Evolutionary conservation across 1,284 basidiomycete genomes (phyloP), one percentile per base, ranked within the genome.

Genomic region (Cutaneotrichosporon mucoides): DNA sequence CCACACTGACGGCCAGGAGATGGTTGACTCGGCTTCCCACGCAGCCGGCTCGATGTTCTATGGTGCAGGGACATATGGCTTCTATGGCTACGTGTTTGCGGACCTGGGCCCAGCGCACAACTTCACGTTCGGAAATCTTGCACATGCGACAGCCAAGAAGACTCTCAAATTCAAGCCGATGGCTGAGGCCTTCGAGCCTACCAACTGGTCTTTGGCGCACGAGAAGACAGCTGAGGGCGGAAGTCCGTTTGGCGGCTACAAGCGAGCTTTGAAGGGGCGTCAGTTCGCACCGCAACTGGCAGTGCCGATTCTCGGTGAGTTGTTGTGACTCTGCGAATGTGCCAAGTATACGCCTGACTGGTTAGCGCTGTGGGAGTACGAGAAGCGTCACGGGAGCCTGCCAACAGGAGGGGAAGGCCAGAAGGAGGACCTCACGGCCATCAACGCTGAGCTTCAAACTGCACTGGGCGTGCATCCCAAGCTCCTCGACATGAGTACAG

Each of bases 61-160:
- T 71, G 85, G 87, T 15, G 90, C 92, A 0, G 88, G 88, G 8
- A 87, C 89, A 10, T 93, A 91, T 74, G 95, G 95, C n/a, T 82
- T 95, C 61, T 81, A 88, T 51, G 96, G 95, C 6, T 99, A 90
- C 77, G 90, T 95, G 68, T 97, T 98, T 75, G 90, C 90, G 61
- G 94, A 99, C 75, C 82, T 99, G 50, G 82, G 93, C 58, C 81
- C 84, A 46, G 46, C 52, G 1, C 92, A 95, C 72, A 86, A 91
- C 65, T 94, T 89, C 74, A 84, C 96, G 63, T 81, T 85, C 59
- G 85, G 24, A 43, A 43, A 24, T 6, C 38, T 5, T 35, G 38
- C 13, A n/a, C 47, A 44, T 41, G 52, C 35, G 34, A 13, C 33
- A 6, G 3, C 85, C 57, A 89, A 86, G 77, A 24, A 24, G 24